Percentiles rank a stretch among this genome's conserved stretches.
phyloP scores from a whole-genome alignment of 148 eudicot species.

The Oxyria digyna region DNA sequence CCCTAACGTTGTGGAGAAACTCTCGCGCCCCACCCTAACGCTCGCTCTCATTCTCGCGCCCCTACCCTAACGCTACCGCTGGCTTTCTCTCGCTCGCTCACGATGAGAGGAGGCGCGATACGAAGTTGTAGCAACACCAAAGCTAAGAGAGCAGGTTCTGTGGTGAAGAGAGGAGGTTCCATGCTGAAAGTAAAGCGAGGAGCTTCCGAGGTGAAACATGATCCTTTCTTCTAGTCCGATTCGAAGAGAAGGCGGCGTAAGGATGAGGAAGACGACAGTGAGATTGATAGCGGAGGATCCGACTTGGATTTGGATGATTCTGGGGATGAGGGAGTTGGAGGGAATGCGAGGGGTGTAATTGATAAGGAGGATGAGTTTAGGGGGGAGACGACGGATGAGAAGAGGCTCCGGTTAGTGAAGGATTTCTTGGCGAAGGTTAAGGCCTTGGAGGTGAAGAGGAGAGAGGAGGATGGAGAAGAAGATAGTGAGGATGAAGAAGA shows the following conservation, averaged over 20 bases:
- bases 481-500: constrained; percentile 19
- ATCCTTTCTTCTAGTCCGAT: background rate
- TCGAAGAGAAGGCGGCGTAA: background rate
- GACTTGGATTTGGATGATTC: constrained; percentile 12
- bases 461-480: constrained; percentile 28
- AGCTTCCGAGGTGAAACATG: background rate
- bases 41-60: too few species aligned
- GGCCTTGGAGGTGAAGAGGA: constrained; percentile 12
- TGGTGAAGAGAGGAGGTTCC: too few species aligned
- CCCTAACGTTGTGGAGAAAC: too few species aligned
- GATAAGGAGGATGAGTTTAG: constrained; percentile 20
- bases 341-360: background rate
- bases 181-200: too few species aligned
- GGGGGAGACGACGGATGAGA: constrained; percentile 26
- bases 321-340: background rate
- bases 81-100: too few species aligned
- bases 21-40: too few species aligned
- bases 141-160: too few species aligned
- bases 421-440: constrained; percentile 16
- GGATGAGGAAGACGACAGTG: constrained; percentile 14
- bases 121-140: too few species aligned
- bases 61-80: too few species aligned
- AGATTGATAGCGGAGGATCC: constrained; percentile 20
- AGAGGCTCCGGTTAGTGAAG: constrained; percentile 15
- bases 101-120: too few species aligned